Evolutionary conservation across 306 rosid genomes (phyloP).

Genomic region (Carpinus fangiana): DNA sequence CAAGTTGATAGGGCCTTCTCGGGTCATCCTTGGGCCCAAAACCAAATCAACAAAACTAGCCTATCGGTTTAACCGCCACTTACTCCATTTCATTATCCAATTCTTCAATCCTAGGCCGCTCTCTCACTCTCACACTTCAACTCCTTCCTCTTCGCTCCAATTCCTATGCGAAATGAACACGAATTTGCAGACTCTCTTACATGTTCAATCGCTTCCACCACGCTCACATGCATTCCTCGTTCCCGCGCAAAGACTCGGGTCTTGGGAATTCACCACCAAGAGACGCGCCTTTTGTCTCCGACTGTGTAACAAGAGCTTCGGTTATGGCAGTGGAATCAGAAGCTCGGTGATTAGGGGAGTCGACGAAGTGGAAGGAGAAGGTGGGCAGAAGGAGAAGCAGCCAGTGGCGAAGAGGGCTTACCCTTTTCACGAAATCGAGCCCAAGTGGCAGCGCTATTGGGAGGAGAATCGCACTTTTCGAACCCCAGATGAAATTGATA

Average conservation of each 20-base stretch:
- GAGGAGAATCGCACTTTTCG: constrained; percentile 67
- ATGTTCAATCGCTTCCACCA: constrained; percentile 27
- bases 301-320: constrained; percentile 28
- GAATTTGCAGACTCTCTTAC: constrained; percentile 25
- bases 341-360: constrained; percentile 34
- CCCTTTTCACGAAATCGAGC: constrained; percentile 78
- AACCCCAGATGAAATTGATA: constrained; percentile 82
- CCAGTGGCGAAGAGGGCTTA: constrained; percentile 49
- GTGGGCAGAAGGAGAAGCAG: constrained; percentile 31
- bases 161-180: constrained; percentile 45
- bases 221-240: constrained; percentile 26
- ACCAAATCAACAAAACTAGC: not conserved
- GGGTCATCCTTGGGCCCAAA: not conserved
- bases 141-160: not conserved
- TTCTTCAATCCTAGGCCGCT: constrained; percentile 14
- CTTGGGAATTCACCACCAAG: constrained; percentile 33
- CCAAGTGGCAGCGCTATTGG: constrained; percentile 90
- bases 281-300: constrained; percentile 23
- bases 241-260: constrained; percentile 24
- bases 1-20: not conserved
- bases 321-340: constrained; percentile 21
- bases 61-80: not conserved
- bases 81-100: constrained; percentile 8
- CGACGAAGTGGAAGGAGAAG: constrained; percentile 24
- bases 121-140: constrained; percentile 5